Percentiles rank a stretch among this genome's conserved stretches.
Conservation (phyloP, 805 yeast species). For the Sporopachydermia lactativora region DNA sequence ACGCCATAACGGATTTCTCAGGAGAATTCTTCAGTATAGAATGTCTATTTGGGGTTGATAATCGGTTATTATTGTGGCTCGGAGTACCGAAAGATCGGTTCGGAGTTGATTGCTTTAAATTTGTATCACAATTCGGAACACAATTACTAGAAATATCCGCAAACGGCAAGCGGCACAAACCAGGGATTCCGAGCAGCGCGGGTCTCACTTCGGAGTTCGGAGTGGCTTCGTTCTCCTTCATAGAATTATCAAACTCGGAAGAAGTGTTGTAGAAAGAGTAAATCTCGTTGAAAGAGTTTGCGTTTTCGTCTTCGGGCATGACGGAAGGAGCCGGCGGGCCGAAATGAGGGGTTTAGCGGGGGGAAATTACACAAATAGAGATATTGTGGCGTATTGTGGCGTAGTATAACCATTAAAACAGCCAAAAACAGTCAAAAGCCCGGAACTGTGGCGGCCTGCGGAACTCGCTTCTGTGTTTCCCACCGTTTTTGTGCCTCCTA, state of each 20-base stretch:
- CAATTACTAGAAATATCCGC: neutral
- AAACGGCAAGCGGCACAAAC: neutral
- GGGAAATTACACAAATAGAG: neutral
- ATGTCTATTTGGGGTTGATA: neutral
- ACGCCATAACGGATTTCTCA: neutral
- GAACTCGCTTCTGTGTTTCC: too few relatives aligned
- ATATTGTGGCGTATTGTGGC: neutral
- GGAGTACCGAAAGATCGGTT: neutral
- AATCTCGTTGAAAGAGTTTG: conserved; percentile 1
- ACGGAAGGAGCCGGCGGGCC: neutral
- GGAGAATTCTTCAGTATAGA: neutral
- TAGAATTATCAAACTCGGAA: neutral
- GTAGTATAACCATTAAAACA: neutral
- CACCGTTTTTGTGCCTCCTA: too few relatives aligned
- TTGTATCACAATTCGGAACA: neutral
- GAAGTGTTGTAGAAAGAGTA: conserved; percentile 1
- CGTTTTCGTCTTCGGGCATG: neutral
- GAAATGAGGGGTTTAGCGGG: neutral
- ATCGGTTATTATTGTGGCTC: neutral
- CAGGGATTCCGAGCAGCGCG: neutral
- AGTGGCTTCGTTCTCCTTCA: neutral
- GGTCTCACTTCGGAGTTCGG: neutral
- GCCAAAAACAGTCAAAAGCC: neutral
- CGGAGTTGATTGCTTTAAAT: neutral
- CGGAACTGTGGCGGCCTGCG: neutral